Base-by-base conservation (phyloP, 2,329 filamentous ascomycete genomes). In the Fusarium compactum region DNA sequence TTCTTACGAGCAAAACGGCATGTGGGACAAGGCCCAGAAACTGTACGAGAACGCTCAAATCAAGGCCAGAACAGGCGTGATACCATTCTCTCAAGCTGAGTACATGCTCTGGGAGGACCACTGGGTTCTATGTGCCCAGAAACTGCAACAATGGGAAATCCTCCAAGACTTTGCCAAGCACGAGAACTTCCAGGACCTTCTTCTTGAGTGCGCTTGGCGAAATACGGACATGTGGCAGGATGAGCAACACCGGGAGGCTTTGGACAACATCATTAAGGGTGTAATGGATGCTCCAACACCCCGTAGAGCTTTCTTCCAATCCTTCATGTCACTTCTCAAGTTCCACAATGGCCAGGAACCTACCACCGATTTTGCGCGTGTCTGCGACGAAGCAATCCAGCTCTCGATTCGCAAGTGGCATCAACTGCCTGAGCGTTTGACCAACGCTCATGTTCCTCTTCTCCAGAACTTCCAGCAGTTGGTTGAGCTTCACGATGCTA, bases 81-180 rank as follows among this genome's bases (percentile, higher is more conserved):
- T 98, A 66, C 95, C 96, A 1, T 98, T 98, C 80, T 97, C 95
- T 2, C 93, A 97, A 75, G 94, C 91, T 32, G 96, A 99, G 80
- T 99, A 99, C 81, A 98, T 97, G 89, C 87, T 99, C 2, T 99
- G 96, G 96, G 96, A 99, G 81, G 96, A 99, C 77, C 97, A 99
- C 75, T 99, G 96, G 96, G 91, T 99, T 44, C 87, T 98, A 52
- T 99, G 96, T 79, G 96, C 95, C 0, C 94, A 98, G 82, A 99
- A 99, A 82, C 86, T 99, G 47, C 97, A 99, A 79, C 97, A 99
- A 78, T 99, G 96, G 96, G 96, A 99, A 75, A 95, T 99, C 60
- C 82, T 99, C 34, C 94, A 94, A 67, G 97, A 99, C 75, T 98
- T 98, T 77, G 95, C 96, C 6, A 99, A 99, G 81, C 96, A 99